Evolutionary conservation across 345 rosid genomes (phyloP).

Genomic region (Euclidium syriacum): DNA sequence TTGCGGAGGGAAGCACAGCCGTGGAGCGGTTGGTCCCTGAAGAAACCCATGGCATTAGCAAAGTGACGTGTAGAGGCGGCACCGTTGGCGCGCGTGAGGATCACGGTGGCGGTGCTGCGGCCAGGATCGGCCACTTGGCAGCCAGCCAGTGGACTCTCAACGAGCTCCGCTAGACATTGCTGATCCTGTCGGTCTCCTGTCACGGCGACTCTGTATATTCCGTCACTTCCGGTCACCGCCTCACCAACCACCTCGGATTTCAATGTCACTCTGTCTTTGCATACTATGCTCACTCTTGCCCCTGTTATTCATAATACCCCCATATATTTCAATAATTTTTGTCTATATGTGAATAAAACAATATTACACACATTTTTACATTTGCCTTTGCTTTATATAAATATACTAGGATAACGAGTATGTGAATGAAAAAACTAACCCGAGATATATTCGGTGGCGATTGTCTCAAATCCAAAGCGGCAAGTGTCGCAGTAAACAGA

Average conservation of each 20-base stretch:
- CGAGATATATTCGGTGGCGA: slow-evolving; percentile 33
- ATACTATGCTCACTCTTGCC: slow-evolving; percentile 48
- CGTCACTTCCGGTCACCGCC: slow-evolving; percentile 36
- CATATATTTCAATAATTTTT: neutral
- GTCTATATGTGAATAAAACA: too few species aligned
- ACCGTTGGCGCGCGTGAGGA: slow-evolving; percentile 66
- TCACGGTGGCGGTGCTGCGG: slow-evolving; percentile 41
- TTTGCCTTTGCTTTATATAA: neutral
- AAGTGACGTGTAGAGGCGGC: slow-evolving; percentile 39
- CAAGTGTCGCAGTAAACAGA: slow-evolving; percentile 68
- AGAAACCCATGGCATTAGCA: slow-evolving; percentile 69
- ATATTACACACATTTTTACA: neutral
- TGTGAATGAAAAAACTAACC: slow-evolving; percentile 30
- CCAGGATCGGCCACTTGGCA: slow-evolving; percentile 42
- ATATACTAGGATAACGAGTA: neutral
- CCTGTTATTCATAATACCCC: slow-evolving; percentile 31
- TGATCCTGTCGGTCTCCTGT: slow-evolving; percentile 55
- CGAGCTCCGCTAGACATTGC: slow-evolving; percentile 40
- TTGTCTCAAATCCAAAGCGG: slow-evolving; percentile 61
- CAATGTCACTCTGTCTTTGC: slow-evolving; percentile 41
- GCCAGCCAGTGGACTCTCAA: slow-evolving; percentile 39
- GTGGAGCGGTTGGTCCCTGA: slow-evolving; percentile 30
- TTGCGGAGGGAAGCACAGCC: slow-evolving; percentile 47
- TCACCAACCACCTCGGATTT: slow-evolving; percentile 21
- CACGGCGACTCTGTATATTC: slow-evolving; percentile 43